phyloP scores from a whole-genome alignment of 352 stramenopile genomes.

The Ochromonadaceae sp. region DNA sequence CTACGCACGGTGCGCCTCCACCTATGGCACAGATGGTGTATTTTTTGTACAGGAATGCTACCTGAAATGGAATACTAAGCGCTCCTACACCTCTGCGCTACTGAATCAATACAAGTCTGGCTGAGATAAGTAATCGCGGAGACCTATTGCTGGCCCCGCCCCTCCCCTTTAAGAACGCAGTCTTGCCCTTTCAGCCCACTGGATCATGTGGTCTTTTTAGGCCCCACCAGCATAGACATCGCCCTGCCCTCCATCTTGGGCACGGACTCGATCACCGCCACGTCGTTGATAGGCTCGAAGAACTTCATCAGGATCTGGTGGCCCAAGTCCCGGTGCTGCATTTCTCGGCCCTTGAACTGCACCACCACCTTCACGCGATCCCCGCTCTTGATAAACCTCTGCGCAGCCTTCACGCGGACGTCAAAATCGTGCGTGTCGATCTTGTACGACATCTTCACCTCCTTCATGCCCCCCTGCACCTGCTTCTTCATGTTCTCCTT shows the following conservation, averaged over 20 bases:
- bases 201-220: constrained; percentile 11
- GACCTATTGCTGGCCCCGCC: too few species aligned
- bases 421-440: constrained; percentile 18
- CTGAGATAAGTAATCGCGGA: too few species aligned
- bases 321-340: not conserved
- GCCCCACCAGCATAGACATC: not conserved
- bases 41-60: too few species aligned
- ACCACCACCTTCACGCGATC: constrained; percentile 4
- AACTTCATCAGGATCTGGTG: not conserved
- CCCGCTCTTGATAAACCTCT: not conserved
- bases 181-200: too few species aligned
- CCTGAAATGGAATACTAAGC: too few species aligned
- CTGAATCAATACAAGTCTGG: too few species aligned
- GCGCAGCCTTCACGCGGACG: not conserved
- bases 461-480: not conserved
- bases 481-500: constrained; percentile 16
- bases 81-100: too few species aligned
- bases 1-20: too few species aligned
- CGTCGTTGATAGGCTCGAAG: not conserved
- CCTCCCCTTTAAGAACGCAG: too few species aligned
- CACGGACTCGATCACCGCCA: not conserved
- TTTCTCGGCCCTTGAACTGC: constrained; percentile 9
- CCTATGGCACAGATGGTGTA: too few species aligned
- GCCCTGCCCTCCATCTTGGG: constrained; percentile 8
- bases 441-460: constrained; percentile 8